Evolutionary conservation across 2,329 filamentous ascomycete species (phyloP), one percentile per base, ranked within the genome.

Genomic region (Pyrenochaeta sp.): DNA sequence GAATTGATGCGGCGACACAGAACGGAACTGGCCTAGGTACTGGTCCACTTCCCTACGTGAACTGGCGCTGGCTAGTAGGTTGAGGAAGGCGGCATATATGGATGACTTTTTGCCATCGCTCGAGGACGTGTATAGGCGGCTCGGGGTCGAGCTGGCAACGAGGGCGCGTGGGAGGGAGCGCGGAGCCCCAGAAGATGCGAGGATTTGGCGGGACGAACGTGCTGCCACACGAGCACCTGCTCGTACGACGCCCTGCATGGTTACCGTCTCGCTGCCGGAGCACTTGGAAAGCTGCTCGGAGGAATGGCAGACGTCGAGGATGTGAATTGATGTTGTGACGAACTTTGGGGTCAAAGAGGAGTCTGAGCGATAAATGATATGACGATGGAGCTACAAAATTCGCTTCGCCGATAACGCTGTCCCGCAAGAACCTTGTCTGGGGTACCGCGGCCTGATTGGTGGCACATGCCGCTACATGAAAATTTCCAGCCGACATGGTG

Each of bases 31-130:
- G 67, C 93, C 95, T 58, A 98, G 89, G 80, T 98, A 98, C 80
- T 98, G 94, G 83, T 97, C 92, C 64, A 96, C 92, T 82, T 99
- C 94, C 61, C 94, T 86, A 86, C 96, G 96, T 63, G 93, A 97
- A 62, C 93, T 94, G 77, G 98, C 96, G 81, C 94, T 97, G 82
- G 92, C 96, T 68, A 98, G 85, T 59, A 97, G 86, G 81, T 94
- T 92, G 73, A 96, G 90, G 64, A 96, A 92, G 54, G 92, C 93
- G 46, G 90, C 90, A 51, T 77, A 77, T 60, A 76, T 75, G 54
- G 75, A 77, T 61, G 71, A 66, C 66, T 76, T 69, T 49, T 66
- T 59, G 52, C 68, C 68, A 63, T 77, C 73, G 59, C 66, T 68
- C 30, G 70, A 68, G 15, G 72, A 70, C 1, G 74, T 71, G 52